A percentile compares a stretch with the other conserved stretches of the same genome.
phyloP scores from a whole-genome alignment of 2,329 filamentous ascomycete species.

The Kalaharituber pfeilii region DNA sequence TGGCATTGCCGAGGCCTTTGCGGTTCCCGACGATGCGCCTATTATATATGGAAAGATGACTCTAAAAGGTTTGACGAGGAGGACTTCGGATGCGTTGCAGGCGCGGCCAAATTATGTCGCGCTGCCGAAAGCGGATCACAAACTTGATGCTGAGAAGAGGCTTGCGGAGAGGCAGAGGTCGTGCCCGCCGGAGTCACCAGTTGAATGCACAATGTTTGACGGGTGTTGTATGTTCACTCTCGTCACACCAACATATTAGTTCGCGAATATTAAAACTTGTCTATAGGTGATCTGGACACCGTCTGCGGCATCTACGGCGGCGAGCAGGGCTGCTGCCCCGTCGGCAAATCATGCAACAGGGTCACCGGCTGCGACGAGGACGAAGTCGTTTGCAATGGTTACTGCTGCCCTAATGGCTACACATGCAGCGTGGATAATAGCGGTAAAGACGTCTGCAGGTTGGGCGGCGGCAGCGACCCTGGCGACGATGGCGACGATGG shows the following conservation, averaged over 20 bases:
- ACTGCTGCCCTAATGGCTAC: slow-evolving; percentile 4
- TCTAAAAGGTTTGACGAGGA: neutral
- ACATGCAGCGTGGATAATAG: neutral
- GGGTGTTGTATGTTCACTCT: slow-evolving; percentile 8
- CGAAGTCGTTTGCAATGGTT: slow-evolving; percentile 2
- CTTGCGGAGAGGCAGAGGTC: neutral
- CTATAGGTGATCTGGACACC: slow-evolving; percentile 6
- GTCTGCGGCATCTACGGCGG: slow-evolving; percentile 8
- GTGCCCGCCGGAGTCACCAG: neutral
- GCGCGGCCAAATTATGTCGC: neutral
- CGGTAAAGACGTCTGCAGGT: slow-evolving; percentile 2
- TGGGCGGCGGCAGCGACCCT: neutral
- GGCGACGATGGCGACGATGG: neutral
- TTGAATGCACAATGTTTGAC: neutral
- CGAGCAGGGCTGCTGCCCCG: slow-evolving; percentile 4
- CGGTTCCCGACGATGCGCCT: neutral
- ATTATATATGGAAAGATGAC: neutral
- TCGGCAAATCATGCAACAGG: slow-evolving; percentile 3
- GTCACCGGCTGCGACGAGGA: neutral
- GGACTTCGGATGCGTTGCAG: neutral
- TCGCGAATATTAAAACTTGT: no score
- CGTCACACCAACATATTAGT: no score
- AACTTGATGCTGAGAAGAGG: slow-evolving; percentile 2
- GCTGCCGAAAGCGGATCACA: slow-evolving; percentile 1
- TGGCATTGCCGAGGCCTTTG: neutral